Base-by-base conservation (phyloP, 805 yeast species). In the Metschnikowia rubicola region DNA sequence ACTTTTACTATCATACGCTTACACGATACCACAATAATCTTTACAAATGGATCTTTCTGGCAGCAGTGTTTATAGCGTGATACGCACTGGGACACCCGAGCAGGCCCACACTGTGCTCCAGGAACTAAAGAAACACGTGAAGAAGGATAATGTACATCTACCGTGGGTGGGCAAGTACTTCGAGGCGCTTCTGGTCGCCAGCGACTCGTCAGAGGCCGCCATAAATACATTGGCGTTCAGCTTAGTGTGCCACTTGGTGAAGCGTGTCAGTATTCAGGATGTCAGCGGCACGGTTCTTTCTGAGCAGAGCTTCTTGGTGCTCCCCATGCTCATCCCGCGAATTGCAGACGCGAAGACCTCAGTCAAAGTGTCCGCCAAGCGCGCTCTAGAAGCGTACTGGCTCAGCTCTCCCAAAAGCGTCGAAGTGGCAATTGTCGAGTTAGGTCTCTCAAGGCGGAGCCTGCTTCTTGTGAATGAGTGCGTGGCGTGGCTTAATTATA, bases 231-330 rank as follows among this genome's bases (percentile, higher is more conserved):
- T 63, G 19, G 71, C 80, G 2, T 80, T 81, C 55, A 73, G 79
- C 29, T 72, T 80, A 0, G 58, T 79, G 4, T 79, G 82, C 41
- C 84, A 81, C 55, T 61, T 81, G 43, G 74, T 81, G 30, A 81
- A 80, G 48, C 64, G 86, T 17, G 77, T 81, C 6, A 74, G 80
- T 39, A 76, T 79, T 62, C 86, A 81, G 61, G 84, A 80, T 53
- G 63, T 70, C 1, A 57, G 61, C 9, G 70, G 70, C 2, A 26
- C 44, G 11, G 67, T 75, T 0, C 64, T 81, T 37, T 66, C 65
- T 48, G 59, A 64, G 2, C 75, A 75, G 34, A 68, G 77, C 35
- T 68, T 66, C 44, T 61, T 69, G 21, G 74, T 79, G 3, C 59
- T 82, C 4, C 86, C 86, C 2, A 70, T 78, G 7, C 54, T 82